phyloP scores from a whole-genome alignment of 257 asterid species.

The Ilex asprella region DNA sequence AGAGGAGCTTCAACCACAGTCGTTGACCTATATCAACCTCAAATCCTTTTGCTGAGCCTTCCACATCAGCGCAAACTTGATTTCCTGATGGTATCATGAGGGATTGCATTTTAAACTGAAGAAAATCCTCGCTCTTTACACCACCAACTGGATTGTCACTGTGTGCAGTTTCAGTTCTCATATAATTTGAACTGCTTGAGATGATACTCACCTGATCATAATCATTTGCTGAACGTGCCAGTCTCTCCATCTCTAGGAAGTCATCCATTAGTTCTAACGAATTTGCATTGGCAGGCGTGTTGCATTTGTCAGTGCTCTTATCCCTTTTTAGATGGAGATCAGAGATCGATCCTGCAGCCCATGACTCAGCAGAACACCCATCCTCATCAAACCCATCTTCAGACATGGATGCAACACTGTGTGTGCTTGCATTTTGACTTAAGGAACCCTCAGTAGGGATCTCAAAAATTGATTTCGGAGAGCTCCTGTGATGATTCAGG shows the following conservation, averaged over 20 bases:
- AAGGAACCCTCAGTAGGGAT: too few species aligned
- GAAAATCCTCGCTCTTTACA: neutral
- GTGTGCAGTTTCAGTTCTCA: neutral
- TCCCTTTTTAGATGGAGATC: neutral
- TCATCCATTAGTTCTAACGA: neutral
- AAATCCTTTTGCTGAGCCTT: neutral
- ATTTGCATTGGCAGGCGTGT: neutral
- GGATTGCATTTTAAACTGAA: neutral
- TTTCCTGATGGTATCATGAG: neutral
- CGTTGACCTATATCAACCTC: too few species aligned
- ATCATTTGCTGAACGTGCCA: neutral
- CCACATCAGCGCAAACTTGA: neutral
- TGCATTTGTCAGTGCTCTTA: neutral
- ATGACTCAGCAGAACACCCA: too few species aligned
- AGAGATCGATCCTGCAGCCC: too few species aligned
- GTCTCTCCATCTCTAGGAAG: neutral
- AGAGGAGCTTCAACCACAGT: too few species aligned
- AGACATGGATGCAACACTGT: too few species aligned
- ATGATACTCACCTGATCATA: too few species aligned
- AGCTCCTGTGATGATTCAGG: neutral
- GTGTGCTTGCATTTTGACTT: too few species aligned
- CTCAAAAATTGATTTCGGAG: neutral
- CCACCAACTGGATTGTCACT: neutral
- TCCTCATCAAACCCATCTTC: too few species aligned
- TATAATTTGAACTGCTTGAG: neutral